phyloP scores from a whole-genome alignment of 2,329 filamentous ascomycete species.

The Alternaria incomplexa region DNA sequence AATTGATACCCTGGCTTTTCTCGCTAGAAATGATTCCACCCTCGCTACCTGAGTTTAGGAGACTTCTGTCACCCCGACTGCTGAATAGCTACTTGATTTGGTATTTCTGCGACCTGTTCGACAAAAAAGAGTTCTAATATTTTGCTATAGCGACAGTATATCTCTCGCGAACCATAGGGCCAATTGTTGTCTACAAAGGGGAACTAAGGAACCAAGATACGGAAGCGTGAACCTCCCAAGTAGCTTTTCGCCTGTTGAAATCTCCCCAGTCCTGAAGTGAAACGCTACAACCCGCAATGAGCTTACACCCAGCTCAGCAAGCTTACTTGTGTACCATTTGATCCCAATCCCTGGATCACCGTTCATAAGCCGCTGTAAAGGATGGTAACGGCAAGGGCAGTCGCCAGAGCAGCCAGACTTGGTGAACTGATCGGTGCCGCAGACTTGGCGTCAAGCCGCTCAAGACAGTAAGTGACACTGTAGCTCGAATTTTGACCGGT shows the following conservation, averaged over 20 bases:
- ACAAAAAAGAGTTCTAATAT: background rate
- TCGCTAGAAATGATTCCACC: background rate
- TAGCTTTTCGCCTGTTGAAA: too few relatives aligned
- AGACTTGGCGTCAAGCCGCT: background rate
- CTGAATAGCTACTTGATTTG: too few relatives aligned
- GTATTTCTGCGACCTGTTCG: background rate
- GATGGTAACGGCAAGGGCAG: background rate
- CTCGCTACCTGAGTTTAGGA: background rate
- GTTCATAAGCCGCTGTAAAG: background rate
- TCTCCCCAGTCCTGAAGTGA: too few relatives aligned
- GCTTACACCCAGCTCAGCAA: too few relatives aligned
- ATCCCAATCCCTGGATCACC: accelerated
- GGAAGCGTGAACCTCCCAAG: too few relatives aligned
- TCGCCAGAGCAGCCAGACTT: background rate
- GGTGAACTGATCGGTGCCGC: background rate
- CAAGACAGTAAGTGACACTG: background rate
- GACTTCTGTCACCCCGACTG: background rate
- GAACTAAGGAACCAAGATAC: background rate
- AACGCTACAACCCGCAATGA: too few relatives aligned
- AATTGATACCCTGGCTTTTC: slow-evolving; percentile 15
- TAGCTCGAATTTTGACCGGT: background rate
- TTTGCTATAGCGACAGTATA: background rate
- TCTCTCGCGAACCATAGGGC: background rate
- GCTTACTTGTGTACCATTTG: too few relatives aligned
- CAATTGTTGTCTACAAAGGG: background rate